Evolutionary conservation across 257 asterid genomes (phyloP), one percentile per base, ranked within the genome.

Genomic region (Ilex asprella): DNA sequence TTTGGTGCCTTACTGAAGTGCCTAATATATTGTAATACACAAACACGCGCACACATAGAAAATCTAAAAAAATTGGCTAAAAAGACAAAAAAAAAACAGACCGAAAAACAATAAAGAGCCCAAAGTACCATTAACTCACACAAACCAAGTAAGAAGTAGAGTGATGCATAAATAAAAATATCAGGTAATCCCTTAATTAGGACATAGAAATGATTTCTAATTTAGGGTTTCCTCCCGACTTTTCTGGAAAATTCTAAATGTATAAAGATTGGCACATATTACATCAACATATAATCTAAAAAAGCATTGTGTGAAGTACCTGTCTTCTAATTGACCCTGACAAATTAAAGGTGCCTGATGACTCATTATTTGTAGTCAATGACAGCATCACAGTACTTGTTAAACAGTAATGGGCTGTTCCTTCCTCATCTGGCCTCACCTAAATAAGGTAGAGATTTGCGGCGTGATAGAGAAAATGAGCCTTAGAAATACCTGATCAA

Each of bases 261-360:
- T 49, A 12, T 0, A 49, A 49, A 49, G 16, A 49, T 49, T 11
- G 54, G 54, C 10, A 12, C 2, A 49, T 4, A 49, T 12, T 49
- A 49, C 54, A 49, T 15, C 6, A 49, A 12, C 54, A 49, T 3
- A 49, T 6, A 49, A 53, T 7, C 15, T 7, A 8, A 7, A 7
- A 30, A 9, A 27, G 35, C 16, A 52, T n/a, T 30, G 10, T 32
- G 56, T 16, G 35, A 60, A 43, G 43, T 81, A 92, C 97, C 96
- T 93, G 97, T 85, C 99, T 84, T 78, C 99, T 82, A 70, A 93
- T 87, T 66, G 99, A 93, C 67, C 99, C 99, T 11, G 97, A 89
- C 85, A 93, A 79, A 81, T 73, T 89, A 73, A 93, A 89, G 67
- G 91, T 71, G 74, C 99, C 97, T 16, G 96, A 76, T 7, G 94